Evolutionary conservation across 2,329 filamentous ascomycete genomes (phyloP).

Genomic region (Fonsecaea pedrosoi): DNA sequence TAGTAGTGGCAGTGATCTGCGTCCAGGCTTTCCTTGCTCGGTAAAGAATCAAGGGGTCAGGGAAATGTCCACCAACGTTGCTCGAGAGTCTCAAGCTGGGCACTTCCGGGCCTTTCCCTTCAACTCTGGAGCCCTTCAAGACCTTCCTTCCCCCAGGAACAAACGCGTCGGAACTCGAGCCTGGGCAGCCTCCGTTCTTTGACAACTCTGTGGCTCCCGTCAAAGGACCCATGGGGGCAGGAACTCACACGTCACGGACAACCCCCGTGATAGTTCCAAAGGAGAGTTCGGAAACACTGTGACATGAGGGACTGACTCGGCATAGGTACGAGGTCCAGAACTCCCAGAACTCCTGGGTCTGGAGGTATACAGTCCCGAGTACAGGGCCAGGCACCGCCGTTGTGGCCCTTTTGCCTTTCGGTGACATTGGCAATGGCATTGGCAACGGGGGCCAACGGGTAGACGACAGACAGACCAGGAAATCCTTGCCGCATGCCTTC

Average conservation of each 20-base stretch:
- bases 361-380: background rate
- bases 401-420: background rate
- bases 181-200: background rate
- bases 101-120: background rate
- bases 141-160: background rate
- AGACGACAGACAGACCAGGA: background rate
- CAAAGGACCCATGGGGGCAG: background rate
- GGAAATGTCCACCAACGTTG: background rate
- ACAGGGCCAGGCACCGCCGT: background rate
- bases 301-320: background rate
- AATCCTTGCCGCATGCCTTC: background rate
- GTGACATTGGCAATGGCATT: background rate
- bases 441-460: background rate
- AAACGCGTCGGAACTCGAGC: background rate
- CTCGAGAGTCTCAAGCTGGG: background rate
- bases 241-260: background rate
- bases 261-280: background rate
- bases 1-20: slow-evolving; percentile 10
- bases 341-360: background rate
- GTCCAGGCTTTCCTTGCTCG: slow-evolving; percentile 1
- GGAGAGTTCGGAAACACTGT: background rate
- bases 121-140: background rate
- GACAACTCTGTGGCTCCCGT: background rate
- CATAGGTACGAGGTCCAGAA: background rate
- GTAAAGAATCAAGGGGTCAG: slow-evolving; percentile 2